These are phyloP conservation scores for Pisolithus tinctorius DNA, from an alignment of 768 basidiomycete species.

Conservation along the genomic window DNA sequence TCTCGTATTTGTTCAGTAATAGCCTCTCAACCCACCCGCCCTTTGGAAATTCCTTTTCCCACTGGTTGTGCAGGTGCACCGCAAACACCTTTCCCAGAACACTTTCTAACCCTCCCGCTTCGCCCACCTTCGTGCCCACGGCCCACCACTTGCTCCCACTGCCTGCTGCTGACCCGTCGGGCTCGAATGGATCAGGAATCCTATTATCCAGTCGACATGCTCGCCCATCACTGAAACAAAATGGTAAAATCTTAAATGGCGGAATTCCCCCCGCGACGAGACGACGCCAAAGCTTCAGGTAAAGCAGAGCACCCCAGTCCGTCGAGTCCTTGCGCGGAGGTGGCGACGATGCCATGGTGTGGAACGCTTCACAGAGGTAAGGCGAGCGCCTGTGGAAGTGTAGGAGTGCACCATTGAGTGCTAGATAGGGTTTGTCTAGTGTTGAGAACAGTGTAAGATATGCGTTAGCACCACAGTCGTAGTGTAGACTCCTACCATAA, in stretches of 20 bases:
- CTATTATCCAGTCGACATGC: conserved; percentile 91
- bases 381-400: conserved; percentile 87
- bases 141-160: conserved; percentile 54
- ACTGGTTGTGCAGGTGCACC: conserved; percentile 93
- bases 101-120: conserved; percentile 56
- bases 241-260: conserved; percentile 90
- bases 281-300: conserved; percentile 85
- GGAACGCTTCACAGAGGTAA: conserved; percentile 95
- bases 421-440: conserved; percentile 66
- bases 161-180: conserved; percentile 30
- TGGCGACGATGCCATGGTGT: conserved; percentile 73
- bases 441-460: neutral
- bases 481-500: conserved; percentile 55
- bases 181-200: conserved; percentile 83
- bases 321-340: conserved; percentile 74
- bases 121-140: conserved; percentile 52
- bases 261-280: conserved; percentile 64
- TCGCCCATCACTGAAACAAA: conserved; percentile 89
- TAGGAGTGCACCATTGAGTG: conserved; percentile 93
- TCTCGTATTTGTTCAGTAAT: conserved; percentile 59
- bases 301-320: conserved; percentile 91
- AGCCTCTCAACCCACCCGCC: conserved; percentile 86
- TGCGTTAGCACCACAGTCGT: neutral
- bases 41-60: conserved; percentile 80
- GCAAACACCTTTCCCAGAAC: conserved; percentile 70